Conservation (phyloP, 2,329 filamentous ascomycete genomes). For the Tolypocladium pustulatum region DNA sequence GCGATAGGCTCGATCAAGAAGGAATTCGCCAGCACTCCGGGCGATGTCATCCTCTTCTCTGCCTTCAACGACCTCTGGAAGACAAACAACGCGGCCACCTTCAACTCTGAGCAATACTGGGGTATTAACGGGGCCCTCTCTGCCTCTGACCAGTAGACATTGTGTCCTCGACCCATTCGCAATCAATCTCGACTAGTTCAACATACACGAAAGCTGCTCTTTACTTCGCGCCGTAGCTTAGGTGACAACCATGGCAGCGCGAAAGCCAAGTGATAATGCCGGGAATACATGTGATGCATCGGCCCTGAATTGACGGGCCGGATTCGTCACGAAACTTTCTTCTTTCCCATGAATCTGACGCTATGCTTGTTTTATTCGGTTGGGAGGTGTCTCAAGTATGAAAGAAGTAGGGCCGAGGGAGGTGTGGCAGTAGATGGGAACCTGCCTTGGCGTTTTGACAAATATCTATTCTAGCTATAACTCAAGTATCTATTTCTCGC, state of each 20-base stretch:
- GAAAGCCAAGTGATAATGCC: not conserved
- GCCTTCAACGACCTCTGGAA: conserved; percentile 80
- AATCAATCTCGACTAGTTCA: not conserved
- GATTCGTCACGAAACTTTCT: not conserved
- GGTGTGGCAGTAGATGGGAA: not conserved
- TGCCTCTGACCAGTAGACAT: conserved; percentile 6
- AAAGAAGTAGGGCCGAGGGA: not conserved
- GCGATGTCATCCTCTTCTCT: conserved; percentile 60
- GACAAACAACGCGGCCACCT: conserved; percentile 47
- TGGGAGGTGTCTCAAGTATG: not conserved
- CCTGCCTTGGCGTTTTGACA: not conserved
- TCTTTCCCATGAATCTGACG: not conserved
- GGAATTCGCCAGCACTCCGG: conserved; percentile 39
- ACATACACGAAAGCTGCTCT: not conserved
- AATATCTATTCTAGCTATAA: not conserved
- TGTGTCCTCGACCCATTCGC: not conserved
- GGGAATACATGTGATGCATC: not conserved
- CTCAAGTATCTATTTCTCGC: not conserved
- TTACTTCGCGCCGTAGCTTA: not conserved
- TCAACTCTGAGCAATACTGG: conserved; percentile 68
- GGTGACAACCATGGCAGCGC: not conserved
- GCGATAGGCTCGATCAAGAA: conserved; percentile 56
- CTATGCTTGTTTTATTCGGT: not conserved
- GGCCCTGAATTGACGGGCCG: not conserved
- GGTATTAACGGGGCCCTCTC: conserved; percentile 40